phyloP scores from a whole-genome alignment of 129 eudicot species.

The Solidago caesia region DNA sequence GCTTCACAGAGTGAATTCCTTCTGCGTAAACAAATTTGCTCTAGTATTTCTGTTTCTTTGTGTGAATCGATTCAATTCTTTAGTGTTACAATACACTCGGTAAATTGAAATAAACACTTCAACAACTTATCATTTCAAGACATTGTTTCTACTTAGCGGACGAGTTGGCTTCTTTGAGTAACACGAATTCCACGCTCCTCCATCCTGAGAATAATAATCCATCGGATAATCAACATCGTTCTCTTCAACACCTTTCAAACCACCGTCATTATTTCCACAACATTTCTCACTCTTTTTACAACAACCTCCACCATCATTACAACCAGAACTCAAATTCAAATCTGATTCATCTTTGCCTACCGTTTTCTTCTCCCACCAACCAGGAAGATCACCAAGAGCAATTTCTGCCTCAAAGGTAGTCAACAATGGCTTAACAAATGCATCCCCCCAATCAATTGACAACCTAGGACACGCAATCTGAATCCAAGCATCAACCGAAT shows the following conservation, averaged over 20 bases:
- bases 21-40: conserved; percentile 15
- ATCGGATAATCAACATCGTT: conserved; percentile 70
- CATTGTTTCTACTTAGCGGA: conserved; percentile 32
- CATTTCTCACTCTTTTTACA: conserved; percentile 39
- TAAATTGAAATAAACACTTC: not conserved
- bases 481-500: conserved; percentile 92
- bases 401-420: conserved; percentile 91
- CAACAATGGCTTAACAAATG: conserved; percentile 65
- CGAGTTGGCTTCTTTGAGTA: conserved; percentile 67
- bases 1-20: not conserved
- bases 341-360: conserved; percentile 15
- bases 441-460: conserved; percentile 98
- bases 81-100: not conserved
- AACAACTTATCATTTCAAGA: conserved; percentile 30
- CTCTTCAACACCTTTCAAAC: conserved; percentile 24
- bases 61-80: conserved; percentile 5
- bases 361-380: conserved; percentile 87
- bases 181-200: conserved; percentile 92
- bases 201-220: conserved; percentile 97
- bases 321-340: conserved; percentile 8
- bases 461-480: conserved; percentile 94
- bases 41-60: conserved; percentile 3
- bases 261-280: conserved; percentile 41
- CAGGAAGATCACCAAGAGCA: conserved; percentile 85
- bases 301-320: conserved; percentile 36